Evolutionary conservation across 2,329 filamentous ascomycete species (phyloP).

Genomic region (Calonectria ilicicola): DNA sequence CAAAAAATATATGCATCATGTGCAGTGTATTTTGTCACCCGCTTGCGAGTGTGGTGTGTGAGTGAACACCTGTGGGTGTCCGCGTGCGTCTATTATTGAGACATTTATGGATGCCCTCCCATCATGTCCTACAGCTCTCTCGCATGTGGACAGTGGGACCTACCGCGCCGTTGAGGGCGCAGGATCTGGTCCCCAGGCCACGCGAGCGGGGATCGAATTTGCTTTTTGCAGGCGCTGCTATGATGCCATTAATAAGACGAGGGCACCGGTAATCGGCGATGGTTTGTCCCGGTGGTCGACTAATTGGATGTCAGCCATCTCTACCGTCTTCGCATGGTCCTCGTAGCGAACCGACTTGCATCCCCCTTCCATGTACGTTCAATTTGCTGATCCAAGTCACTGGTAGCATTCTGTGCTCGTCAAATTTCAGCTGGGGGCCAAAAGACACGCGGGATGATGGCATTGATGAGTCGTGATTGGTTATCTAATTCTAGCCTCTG

Average conservation of each 20-base stretch:
- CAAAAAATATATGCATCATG: neutral
- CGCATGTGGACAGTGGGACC: neutral
- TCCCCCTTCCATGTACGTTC: neutral
- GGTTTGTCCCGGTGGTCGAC: neutral
- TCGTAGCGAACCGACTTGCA: neutral
- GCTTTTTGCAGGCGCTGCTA: neutral
- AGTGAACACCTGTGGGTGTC: neutral
- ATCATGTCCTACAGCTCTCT: neutral
- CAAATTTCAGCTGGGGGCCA: conserved; percentile 10
- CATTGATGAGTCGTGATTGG: conserved; percentile 20
- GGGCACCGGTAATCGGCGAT: neutral
- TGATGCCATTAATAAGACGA: neutral
- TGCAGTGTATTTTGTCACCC: neutral
- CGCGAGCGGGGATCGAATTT: neutral
- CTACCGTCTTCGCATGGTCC: neutral
- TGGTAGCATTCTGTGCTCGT: neutral
- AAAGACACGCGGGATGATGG: conserved; percentile 14
- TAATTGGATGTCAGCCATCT: neutral
- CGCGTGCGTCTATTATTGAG: neutral
- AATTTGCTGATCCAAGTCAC: neutral
- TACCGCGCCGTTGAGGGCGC: neutral
- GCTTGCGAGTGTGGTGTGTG: neutral
- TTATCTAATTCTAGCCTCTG: conserved; percentile 18
- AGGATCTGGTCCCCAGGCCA: conserved; percentile 12
- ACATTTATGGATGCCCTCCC: neutral